Evolutionary conservation across 306 rosid species (phyloP), one percentile per base, ranked within the genome.

Genomic region (Vachellia collinsii): DNA sequence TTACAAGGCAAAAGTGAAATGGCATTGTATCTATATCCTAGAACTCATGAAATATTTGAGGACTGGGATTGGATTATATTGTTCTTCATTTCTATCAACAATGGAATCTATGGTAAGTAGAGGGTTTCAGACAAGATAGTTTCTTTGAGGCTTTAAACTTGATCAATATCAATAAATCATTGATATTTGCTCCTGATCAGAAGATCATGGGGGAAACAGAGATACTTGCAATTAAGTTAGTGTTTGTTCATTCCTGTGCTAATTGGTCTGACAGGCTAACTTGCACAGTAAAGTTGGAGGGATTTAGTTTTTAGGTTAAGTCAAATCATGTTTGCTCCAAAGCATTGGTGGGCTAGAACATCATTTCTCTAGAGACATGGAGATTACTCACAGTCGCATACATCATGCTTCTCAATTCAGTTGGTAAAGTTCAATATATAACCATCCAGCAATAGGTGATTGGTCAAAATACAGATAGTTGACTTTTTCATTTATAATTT

Each of bases 101-200:
- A 75, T 1, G 85, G 75, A 23, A 79, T 86, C 63, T 86, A 77
- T 11, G 89, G 89, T 86, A 81, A 70, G 88, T 47, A 3, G 20
- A 19, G 47, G 38, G 23, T 4, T 36, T 53, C 34, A 7, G 43
- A 25, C 37, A 61, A 25, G 48, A 44, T 23, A 70, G 17, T 11
- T 61, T 61, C 11, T 61, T 25, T 25, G 19, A 25, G 38, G 37
- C n/a, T 70, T 8, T 41, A 67, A 41, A 39, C 8, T 67, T 39
- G 1, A 10, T 11, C 9, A 39, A 41, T 7, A 3, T n/a, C 9
- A 39, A 41, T 7, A 3, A 9, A 41, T 67, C 7, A 19, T 41
- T 67, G 14, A 39, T 67, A 3, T 39, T 19, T 67, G 13, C 50
- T 20, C 17, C 16, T 10, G 16, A n/a, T 70, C 66, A 23, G 66